Conservation (phyloP, 108 stramenopile genomes). For the Halocafeteria seosinensis region DNA sequence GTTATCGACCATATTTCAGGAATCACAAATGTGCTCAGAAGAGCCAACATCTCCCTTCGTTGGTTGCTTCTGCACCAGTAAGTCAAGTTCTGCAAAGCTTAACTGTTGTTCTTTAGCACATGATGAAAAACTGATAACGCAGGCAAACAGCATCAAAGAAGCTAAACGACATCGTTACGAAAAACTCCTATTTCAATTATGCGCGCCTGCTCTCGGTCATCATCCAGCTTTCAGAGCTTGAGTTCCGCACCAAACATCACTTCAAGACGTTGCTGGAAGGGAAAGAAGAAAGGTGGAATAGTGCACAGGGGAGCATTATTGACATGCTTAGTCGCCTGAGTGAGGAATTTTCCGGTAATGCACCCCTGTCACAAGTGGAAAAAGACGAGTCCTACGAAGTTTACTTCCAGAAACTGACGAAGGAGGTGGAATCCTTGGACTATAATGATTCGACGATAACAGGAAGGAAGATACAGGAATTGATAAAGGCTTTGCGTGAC, state of each 20-base stretch:
- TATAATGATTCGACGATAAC: constrained; percentile 29
- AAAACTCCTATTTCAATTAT: constrained; percentile 15
- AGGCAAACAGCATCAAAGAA: neutral
- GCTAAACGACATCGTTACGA: constrained; percentile 18
- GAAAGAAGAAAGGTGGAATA: constrained; percentile 34
- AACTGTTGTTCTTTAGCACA: too few relatives aligned
- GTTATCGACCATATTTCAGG: constrained; percentile 31
- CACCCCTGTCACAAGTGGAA: constrained; percentile 28
- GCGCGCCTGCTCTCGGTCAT: constrained; percentile 36
- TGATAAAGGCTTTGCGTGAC: constrained; percentile 40
- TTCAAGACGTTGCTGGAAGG: constrained; percentile 25
- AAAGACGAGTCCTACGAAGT: constrained; percentile 31
- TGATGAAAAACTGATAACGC: too few relatives aligned
- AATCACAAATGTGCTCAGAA: constrained; percentile 28
- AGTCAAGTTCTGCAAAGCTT: too few relatives aligned
- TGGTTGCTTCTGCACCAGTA: constrained; percentile 56
- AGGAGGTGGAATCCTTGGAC: constrained; percentile 28
- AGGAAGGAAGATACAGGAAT: constrained; percentile 38
- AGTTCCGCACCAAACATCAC: constrained; percentile 32
- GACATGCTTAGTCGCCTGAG: constrained; percentile 32
- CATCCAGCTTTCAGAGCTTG: constrained; percentile 40
- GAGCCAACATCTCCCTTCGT: constrained; percentile 37
- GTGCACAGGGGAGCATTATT: constrained; percentile 12
- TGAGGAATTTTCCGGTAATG: constrained; percentile 38
- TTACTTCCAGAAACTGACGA: constrained; percentile 35